Evolutionary conservation across 257 asterid species (phyloP).

Genomic region (Catharanthus roseus): DNA sequence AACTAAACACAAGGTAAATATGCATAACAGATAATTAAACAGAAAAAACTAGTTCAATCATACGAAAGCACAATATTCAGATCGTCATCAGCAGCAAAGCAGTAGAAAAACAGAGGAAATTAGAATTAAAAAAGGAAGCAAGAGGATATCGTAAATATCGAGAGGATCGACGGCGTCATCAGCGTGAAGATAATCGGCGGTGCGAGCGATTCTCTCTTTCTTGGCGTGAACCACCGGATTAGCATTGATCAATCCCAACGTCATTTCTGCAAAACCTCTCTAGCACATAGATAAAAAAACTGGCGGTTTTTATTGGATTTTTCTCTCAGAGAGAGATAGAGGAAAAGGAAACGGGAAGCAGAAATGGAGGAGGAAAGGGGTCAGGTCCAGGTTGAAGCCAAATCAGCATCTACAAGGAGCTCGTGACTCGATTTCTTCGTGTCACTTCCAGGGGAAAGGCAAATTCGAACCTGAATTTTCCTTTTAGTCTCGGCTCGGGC

Average conservation of each 20-base stretch:
- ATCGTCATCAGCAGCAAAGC: background rate
- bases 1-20: background rate
- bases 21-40: background rate
- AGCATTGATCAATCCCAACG: slow-evolving; percentile 87
- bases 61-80: background rate
- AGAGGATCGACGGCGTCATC: slow-evolving; percentile 77
- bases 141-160: slow-evolving; percentile 90
- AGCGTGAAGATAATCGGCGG: slow-evolving; percentile 42
- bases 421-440: background rate
- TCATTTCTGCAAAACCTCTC: too few relatives aligned
- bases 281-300: too few relatives aligned
- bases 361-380: background rate
- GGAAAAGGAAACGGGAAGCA: background rate
- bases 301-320: background rate
- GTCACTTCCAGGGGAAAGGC: background rate
- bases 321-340: background rate
- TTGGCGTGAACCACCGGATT: slow-evolving; percentile 89
- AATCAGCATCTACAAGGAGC: background rate
- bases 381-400: too few relatives aligned
- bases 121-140: background rate
- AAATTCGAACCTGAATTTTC: background rate
- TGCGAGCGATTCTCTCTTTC: slow-evolving; percentile 63
- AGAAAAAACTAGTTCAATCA: background rate
- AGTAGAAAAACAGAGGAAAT: background rate
- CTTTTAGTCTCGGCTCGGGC: background rate